Evolutionary conservation across 1,139 yeast genomes (phyloP), one percentile per base, ranked within the genome.

Genomic region (Sugiyamaella sp.): DNA sequence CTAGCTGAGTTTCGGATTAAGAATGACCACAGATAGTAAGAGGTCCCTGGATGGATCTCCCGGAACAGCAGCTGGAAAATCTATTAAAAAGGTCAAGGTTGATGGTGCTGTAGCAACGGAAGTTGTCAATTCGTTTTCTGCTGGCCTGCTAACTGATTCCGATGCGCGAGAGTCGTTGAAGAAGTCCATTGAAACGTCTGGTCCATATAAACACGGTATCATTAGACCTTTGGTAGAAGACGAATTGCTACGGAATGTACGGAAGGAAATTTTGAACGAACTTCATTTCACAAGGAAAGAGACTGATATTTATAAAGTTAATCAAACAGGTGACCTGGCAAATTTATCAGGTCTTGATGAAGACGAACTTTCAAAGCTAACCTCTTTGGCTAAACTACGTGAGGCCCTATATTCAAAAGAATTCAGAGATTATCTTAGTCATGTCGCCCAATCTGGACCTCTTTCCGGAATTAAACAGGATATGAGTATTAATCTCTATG

Each of bases 231-330:
- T 93, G 50, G 78, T 95, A 53, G 81, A 91, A 66, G 97, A 91
- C 59, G 80, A 83, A 0, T 73, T 95, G 24, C 73, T 95, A 53
- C 76, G 95, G 60, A 78, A 80, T 39, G 99, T 95, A 1, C 79
- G 98, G 49, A 80, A 80, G 55, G 99, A 95, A 68, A 91, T 95
- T 38, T 79, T 89, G 62, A 75, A 78, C 4, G 87, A 90, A 65
- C 85, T 95, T 56, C 95, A 88, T 46, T 95, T 95, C 74, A 90
- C 98, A 17, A 83, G 85, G 65, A 95, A 93, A 71, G 99, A 95
- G 70, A 95, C 99, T 0, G 99, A 95, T 66, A 95, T 95, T 58
- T 95, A 95, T 72, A 91, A 89, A 69, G 96, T 95, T 29, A 85
- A 79, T 68, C 99, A 95, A 71, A 86, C 95, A 47, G 99, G 99